A percentile compares a stretch with the other conserved stretches of the same genome.
These are phyloP conservation scores for Micractinium sp. DNA, from an alignment of 139 green algal species.

Conservation along the genomic window DNA sequence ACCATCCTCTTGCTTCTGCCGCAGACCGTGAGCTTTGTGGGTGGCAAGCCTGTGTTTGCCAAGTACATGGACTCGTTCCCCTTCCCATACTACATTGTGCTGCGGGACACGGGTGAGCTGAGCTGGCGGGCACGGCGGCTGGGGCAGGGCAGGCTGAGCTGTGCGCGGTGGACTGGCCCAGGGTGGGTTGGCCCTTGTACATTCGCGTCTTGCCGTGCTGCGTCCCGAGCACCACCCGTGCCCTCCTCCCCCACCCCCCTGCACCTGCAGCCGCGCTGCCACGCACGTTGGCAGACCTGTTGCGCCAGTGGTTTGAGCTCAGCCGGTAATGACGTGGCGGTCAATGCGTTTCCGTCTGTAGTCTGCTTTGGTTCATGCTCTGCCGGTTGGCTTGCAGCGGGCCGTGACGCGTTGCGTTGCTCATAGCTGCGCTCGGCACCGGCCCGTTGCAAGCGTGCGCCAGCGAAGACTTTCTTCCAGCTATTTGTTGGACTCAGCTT, in stretches of 20 bases:
- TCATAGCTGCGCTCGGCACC: too few relatives aligned
- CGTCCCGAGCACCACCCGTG: neutral
- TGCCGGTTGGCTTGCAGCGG: too few relatives aligned
- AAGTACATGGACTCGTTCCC: conserved; percentile 98
- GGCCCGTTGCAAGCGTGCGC: too few relatives aligned
- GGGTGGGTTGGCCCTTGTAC: neutral
- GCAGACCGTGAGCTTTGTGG: conserved; percentile 89
- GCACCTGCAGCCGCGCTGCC: conserved; percentile 74
- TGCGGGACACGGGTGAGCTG: conserved; percentile 80
- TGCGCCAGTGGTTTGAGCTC: conserved; percentile 97
- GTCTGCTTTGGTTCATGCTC: too few relatives aligned
- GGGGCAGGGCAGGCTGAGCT: too few relatives aligned
- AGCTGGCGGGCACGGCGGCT: too few relatives aligned
- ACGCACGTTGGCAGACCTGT: conserved; percentile 85
- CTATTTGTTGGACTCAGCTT: neutral
- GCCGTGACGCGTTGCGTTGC: too few relatives aligned
- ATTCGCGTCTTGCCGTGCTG: neutral
- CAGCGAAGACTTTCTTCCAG: too few relatives aligned
- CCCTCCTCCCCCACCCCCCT: neutral
- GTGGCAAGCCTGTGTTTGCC: conserved; percentile 88
- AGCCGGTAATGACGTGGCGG: neutral
- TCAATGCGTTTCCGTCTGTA: too few relatives aligned
- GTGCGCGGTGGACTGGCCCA: neutral
- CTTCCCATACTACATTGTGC: conserved; percentile 97
- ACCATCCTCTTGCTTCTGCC: conserved; percentile 52